Evolutionary conservation across 2,329 filamentous ascomycete species (phyloP), one percentile per base, ranked within the genome.

Genomic region (Talaromyces marneffei): DNA sequence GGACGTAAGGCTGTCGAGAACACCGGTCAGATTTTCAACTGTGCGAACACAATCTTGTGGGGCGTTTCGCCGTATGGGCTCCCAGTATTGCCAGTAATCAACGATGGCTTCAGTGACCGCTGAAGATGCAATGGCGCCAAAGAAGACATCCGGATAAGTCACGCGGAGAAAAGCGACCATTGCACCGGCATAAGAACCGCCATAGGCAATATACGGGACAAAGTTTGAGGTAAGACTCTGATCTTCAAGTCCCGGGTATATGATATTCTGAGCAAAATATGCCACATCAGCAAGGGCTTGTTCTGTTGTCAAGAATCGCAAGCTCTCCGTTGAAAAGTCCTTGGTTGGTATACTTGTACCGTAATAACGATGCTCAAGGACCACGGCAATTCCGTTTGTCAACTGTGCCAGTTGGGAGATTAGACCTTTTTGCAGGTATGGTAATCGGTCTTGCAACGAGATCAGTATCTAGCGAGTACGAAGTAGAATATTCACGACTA

Each of bases 351-450:
- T 86, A 71, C 89, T 92, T 12, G 80, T 81, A 60, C 91, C 91
- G 70, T 96, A 96, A 79, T 95, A 96, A 31, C 91, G 85, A 70
- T 96, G 91, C 77, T 96, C 91, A 2, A 96, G 82, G 52, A 96
- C 83, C 2, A 96, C 88, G 2, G 87, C 90, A 27, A 96, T 76
- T 1, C 91, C 91, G 61, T 86, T 78, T 0, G 88, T 90, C 0
- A 87, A 88, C 66, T 87, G 78, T 3, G 87, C 83, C 18, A 96
- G 79, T 65, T 90, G 82, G 37, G 86, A 81, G 0, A 91, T 79
- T 57, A 96, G 88, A 57, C 91, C 91, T 71, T 94, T 90, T 66
- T 92, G 85, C 9, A 96, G 76, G 69, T 83, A 93, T 0, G 83
- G 82, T 18, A 95, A 77, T 14, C 90, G 82, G 33, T 72, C 84